A percentile compares a stretch with the other conserved stretches of the same genome.
Conservation (phyloP, 495 filamentous ascomycete genomes). For the Penicillium parvum region DNA sequence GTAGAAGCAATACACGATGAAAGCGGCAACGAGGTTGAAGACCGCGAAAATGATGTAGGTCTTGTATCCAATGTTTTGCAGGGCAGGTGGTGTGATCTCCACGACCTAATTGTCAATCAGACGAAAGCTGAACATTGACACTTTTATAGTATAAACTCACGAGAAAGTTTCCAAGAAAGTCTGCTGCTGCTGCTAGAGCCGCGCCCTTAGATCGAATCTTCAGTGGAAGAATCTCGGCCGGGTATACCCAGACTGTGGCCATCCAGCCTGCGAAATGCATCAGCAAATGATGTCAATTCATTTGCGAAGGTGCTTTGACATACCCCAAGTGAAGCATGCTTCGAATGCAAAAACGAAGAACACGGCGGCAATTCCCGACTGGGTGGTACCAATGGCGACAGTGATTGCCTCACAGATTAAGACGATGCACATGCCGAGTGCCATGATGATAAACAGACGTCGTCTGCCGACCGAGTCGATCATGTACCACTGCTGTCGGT, state of each 20-base stretch:
- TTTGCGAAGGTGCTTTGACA: neutral
- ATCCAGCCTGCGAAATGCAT: constrained; percentile 15
- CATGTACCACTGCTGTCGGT: constrained; percentile 27
- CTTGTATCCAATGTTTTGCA: constrained; percentile 23
- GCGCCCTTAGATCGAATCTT: constrained; percentile 26
- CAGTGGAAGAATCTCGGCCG: constrained; percentile 28
- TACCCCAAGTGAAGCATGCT: constrained; percentile 34
- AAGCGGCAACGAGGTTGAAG: constrained; percentile 25
- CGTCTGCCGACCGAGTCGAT: constrained; percentile 24
- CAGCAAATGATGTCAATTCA: neutral
- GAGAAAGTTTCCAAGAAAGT: constrained; percentile 18
- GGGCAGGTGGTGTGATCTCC: constrained; percentile 21
- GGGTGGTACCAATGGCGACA: constrained; percentile 16
- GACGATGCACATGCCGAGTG: constrained; percentile 27
- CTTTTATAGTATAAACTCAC: constrained; percentile 2
- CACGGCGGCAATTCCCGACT: constrained; percentile 22
- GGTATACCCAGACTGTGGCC: constrained; percentile 32
- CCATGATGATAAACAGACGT: constrained; percentile 29
- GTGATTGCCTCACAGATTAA: constrained; percentile 24
- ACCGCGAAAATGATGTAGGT: constrained; percentile 40
- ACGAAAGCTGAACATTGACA: neutral
- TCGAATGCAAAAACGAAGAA: constrained; percentile 33
- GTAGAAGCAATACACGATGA: constrained; percentile 38
- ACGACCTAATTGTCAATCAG: constrained; percentile 7
- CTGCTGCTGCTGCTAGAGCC: constrained; percentile 27